Base-by-base conservation (phyloP, 805 yeast genomes). In the Lipomyces sp. region DNA sequence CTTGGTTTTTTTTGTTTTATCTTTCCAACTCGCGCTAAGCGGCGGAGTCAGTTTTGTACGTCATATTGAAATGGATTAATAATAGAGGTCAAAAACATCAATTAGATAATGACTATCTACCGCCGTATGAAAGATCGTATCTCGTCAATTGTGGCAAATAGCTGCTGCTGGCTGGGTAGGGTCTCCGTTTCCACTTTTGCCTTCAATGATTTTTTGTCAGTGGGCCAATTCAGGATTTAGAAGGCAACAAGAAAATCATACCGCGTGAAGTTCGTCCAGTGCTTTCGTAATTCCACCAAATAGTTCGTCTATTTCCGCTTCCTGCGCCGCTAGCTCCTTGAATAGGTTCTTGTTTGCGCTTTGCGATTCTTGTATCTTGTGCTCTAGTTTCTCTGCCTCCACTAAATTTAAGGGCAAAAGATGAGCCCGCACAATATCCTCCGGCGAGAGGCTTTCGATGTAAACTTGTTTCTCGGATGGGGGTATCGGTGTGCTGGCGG, bases 371-470 rank as follows among this genome's bases (percentile, higher is more conserved):
- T 35, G 49, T 31, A 49, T 49, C 29, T 42, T 43, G 16, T 13
- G 23, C 19, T 53, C 58, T n/a, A 60, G 36, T 6, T 45, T 22
- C 22, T 51, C 59, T 2, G 68, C 51, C 18, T 62, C 61, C 10
- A 50, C 50, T 34, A 45, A 43, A 36, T 64, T 60, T 2, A 53
- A 38, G 1, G 64, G 58, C 8, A 51, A 43, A 23, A 68, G 47
- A 36, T 65, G 66, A 18, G 67, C 59, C 10, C 60, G 59, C 28
- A 65, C 56, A 31, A 66, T 56, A 33, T 60, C 61, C 14, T 62
- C 61, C 8, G 71, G 70, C 1, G 65, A 59, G 28, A 68, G 58
- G 10, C 53, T 46, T 36, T 63, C 65, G 16, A 63, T 46, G 24
- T 45, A 50, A 31, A 64, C 62, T 19, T 63, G 65, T 26, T 36